These are phyloP conservation scores for Pythium periplocum DNA, from an alignment of 352 stramenopile genomes.

Conservation along the genomic window DNA sequence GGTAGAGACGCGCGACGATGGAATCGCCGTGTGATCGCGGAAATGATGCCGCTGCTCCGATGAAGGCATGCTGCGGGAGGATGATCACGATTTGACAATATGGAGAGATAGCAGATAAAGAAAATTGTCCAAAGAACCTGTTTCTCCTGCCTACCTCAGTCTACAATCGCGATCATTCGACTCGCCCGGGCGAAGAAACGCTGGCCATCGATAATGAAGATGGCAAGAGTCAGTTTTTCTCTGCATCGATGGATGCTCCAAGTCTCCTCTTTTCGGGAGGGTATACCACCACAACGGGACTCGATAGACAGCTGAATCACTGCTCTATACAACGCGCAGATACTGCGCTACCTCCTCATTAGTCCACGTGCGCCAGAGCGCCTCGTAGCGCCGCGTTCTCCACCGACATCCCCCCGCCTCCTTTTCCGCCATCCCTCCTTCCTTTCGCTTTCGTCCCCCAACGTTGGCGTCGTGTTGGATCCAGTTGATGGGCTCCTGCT, in stretches of 20 bases:
- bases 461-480: conserved; percentile 2
- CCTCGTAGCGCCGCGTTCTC: neutral
- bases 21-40: too few relatives aligned
- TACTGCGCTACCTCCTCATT: neutral
- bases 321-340: too few relatives aligned
- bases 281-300: neutral
- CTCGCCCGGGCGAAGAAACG: too few relatives aligned
- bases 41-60: too few relatives aligned
- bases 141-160: too few relatives aligned
- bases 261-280: neutral
- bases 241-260: neutral
- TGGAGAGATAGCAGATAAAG: too few relatives aligned
- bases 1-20: too few relatives aligned
- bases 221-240: neutral
- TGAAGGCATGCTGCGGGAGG: too few relatives aligned
- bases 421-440: conserved; percentile 2
- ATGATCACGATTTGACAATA: too few relatives aligned
- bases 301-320: neutral
- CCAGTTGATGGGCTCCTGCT: neutral
- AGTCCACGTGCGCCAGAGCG: neutral
- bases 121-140: too few relatives aligned
- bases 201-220: too few relatives aligned
- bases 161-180: too few relatives aligned
- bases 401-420: neutral
- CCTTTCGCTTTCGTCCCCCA: neutral